Evolutionary conservation across 1,284 basidiomycete species (phyloP), one percentile per base, ranked within the genome.

Genomic region (Exobasidium cylindrosporum): DNA sequence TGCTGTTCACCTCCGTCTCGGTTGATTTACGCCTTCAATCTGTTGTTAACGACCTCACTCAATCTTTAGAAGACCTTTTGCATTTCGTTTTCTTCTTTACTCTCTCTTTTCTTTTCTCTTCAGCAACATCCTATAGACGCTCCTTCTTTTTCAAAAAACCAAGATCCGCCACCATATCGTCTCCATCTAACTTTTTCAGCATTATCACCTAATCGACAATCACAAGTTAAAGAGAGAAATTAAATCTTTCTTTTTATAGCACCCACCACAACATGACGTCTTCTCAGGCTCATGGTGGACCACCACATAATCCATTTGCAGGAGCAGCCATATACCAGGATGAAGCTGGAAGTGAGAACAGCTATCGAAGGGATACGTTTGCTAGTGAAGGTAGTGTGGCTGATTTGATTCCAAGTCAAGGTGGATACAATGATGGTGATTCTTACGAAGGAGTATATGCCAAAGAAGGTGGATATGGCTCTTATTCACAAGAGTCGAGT

Each of bases 31-130:
- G 35, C 35, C 17, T 40, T 40, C 35, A 7, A 7, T 40, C 17
- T 7, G 35, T 7, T 10, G 7, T 40, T 10, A 7, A 7, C 10
- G 35, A 40, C 35, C 35, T 40, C 35, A 10, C 35, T 17, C 35
- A 7, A 10, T 40, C 35, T 40, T 40, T 78, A 76, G 64, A 75
- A 74, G 28, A 62, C 61, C 28, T 69, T 72, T 23, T 70, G 72
- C 28, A 74, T 66, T 58, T 78, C 74, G 62, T 71, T 57, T 1
- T 64, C 58, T 35, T 72, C 69, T 43, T 62, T 67, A 68, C 76
- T 78, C 11, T 78, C 74, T 11, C 69, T 65, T 32, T 75, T 78
- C 58, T 76, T 76, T 66, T 76, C 76, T 55, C 68, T 73, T 40
- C 7, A 7, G 17, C 35, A 40, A 10, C 35, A 40, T 17, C 17